Evolutionary conservation across 495 filamentous ascomycete species (phyloP), one percentile per base, ranked within the genome.

Genomic region (Neurospora africana): DNA sequence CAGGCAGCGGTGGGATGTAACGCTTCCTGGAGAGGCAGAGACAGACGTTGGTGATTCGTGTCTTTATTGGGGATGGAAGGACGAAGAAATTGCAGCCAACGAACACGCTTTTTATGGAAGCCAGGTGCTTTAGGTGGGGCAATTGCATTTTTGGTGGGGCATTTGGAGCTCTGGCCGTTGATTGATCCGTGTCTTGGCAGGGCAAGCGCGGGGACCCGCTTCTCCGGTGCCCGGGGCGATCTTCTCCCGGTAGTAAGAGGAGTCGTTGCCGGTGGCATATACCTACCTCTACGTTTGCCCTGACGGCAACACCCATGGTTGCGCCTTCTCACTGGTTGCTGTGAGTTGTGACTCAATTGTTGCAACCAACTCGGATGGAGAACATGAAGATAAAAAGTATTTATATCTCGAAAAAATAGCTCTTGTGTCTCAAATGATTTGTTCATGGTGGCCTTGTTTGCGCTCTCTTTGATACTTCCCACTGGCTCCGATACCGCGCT

Each of bases 1-100:
- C 30, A 53, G 68, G 68, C 23, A n/a, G 72, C 71, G 39, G 61
- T 69, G 71, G 30, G 68, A 70, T n/a, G 61, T 43, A 71, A 72
- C 70, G 75, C 70, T 43, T 71, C 68, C 74, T 71, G 67, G 39
- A 71, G 40, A 58, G 70, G 69, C 72, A 71, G 19, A 21, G 27
- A 30, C 33, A 30, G 15, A 73, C 36, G 68, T 73, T 75, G 72
- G 47, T 78, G 79, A 81, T 75, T 81, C 79, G 79, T 81, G 78
- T 78, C 75, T 75, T 80, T 79, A n/a, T 81, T 77, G 71, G 68
- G 69, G 70, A 77, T 71, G 61, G 72, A 72, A 75, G 70, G 37
- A 69, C 19, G 72, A 72, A 75, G 74, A 72, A 74, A 40, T 74
- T 77, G 69, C 69, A 72, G 41, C 73, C 70, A 72, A 61, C 36